These are phyloP conservation scores for Fusarium transvaalense DNA, from an alignment of 2,329 filamentous ascomycete species.

Conservation along the genomic window DNA sequence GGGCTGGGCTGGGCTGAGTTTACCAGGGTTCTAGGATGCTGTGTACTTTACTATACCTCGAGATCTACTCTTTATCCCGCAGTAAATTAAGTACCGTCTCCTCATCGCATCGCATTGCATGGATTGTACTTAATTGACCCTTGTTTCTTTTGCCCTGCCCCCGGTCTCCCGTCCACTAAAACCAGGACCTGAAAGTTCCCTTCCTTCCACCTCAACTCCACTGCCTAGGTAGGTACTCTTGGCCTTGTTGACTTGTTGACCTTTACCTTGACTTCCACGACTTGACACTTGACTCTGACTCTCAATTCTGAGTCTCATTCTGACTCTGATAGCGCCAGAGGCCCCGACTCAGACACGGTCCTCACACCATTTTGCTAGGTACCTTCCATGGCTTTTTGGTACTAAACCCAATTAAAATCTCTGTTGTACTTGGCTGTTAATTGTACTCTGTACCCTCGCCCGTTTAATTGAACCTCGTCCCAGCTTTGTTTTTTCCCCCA, in stretches of 20 bases:
- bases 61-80: conserved; percentile 19
- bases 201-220: conserved; percentile 3
- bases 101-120: not conserved
- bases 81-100: conserved; percentile 26
- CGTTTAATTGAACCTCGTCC: conserved; percentile 38
- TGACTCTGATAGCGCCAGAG: conserved; percentile 39
- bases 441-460: conserved; percentile 21
- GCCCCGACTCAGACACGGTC: conserved; percentile 47
- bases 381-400: conserved; percentile 12
- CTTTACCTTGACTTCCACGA: too few species aligned
- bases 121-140: conserved; percentile 6
- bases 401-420: conserved; percentile 15
- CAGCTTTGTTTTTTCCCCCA: conserved; percentile 8
- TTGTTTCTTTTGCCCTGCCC: conserved; percentile 24
- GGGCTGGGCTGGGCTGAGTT: too few species aligned
- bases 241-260: conserved; percentile 33
- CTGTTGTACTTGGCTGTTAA: conserved; percentile 23
- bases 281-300: not conserved
- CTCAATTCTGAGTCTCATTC: conserved; percentile 2
- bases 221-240: conserved; percentile 17
- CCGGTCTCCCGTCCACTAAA: conserved; percentile 31
- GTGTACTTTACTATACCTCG: conserved; percentile 7
- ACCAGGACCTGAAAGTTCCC: conserved; percentile 27
- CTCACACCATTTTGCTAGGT: conserved; percentile 41
- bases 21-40: not conserved